Percentiles rank a stretch among this genome's conserved stretches.
phyloP scores from a whole-genome alignment of 2,329 filamentous ascomycete species.

The Fusarium agapanthi region DNA sequence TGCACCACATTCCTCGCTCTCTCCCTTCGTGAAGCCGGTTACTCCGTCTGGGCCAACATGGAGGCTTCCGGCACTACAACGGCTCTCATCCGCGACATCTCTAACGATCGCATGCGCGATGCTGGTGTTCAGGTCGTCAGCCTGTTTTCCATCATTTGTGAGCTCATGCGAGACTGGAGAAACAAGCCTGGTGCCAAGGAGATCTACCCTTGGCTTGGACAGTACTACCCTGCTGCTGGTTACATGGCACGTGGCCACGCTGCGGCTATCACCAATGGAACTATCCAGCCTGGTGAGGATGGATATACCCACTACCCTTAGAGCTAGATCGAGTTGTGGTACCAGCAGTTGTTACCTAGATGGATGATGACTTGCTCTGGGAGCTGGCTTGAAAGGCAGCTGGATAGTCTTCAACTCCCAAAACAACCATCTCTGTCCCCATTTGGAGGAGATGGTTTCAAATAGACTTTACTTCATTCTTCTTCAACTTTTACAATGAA shows the following conservation, averaged over 20 bases:
- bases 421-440: not conserved
- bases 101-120: constrained; percentile 72
- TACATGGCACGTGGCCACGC: constrained; percentile 69
- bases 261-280: constrained; percentile 68
- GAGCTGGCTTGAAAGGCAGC: not conserved
- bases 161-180: constrained; percentile 78
- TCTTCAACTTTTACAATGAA: not conserved
- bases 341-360: not conserved
- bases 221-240: constrained; percentile 72
- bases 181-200: constrained; percentile 60
- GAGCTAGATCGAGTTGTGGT: too few species aligned
- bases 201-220: constrained; percentile 71
- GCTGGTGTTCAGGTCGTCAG: constrained; percentile 73
- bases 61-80: constrained; percentile 76
- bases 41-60: constrained; percentile 77
- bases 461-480: constrained; percentile 6
- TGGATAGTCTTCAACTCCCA: not conserved
- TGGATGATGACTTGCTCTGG: too few species aligned
- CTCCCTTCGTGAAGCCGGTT: constrained; percentile 75
- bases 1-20: constrained; percentile 79
- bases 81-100: constrained; percentile 66
- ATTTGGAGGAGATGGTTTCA: not conserved
- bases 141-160: constrained; percentile 70
- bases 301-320: not conserved
- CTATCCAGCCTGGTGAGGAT: constrained; percentile 64